These are phyloP conservation scores for Arthrinium phaeospermum DNA, from an alignment of 2,329 filamentous ascomycete genomes.

Conservation along the genomic window DNA sequence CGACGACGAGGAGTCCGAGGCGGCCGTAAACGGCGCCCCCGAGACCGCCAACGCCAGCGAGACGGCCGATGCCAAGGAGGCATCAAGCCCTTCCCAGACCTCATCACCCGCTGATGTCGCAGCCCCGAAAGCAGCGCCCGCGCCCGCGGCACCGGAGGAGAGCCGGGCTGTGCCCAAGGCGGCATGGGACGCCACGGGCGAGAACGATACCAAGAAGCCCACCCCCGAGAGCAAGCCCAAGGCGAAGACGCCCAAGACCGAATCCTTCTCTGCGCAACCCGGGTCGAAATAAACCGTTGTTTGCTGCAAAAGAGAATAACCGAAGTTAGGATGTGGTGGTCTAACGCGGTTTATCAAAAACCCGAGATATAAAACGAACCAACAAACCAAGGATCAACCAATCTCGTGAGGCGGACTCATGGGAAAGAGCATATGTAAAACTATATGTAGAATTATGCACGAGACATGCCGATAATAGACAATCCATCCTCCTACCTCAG, in stretches of 20 bases:
- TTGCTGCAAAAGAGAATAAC: background rate
- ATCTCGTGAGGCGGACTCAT: background rate
- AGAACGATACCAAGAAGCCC: background rate
- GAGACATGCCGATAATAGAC: conserved; percentile 13
- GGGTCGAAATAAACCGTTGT: background rate
- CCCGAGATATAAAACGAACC: background rate
- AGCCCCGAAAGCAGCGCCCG: background rate
- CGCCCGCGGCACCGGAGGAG: background rate
- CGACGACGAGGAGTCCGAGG: conserved; percentile 18
- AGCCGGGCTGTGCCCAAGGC: background rate
- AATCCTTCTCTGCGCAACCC: background rate
- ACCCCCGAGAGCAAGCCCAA: background rate
- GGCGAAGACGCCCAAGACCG: conserved; percentile 7
- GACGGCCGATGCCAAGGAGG: background rate
- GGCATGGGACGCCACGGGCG: background rate
- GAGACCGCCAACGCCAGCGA: conserved; percentile 24
- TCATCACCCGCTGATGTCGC: background rate
- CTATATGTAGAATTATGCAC: conserved; percentile 14
- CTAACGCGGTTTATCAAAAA: background rate
- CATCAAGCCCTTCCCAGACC: background rate
- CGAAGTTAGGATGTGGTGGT: background rate
- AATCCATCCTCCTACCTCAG: background rate
- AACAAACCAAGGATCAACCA: background rate
- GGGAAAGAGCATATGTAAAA: background rate
- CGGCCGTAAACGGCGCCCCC: conserved; percentile 10